Evolutionary conservation across 192 early-diverging fungal genomes (phyloP).

Genomic region (Spinellus fusiger): DNA sequence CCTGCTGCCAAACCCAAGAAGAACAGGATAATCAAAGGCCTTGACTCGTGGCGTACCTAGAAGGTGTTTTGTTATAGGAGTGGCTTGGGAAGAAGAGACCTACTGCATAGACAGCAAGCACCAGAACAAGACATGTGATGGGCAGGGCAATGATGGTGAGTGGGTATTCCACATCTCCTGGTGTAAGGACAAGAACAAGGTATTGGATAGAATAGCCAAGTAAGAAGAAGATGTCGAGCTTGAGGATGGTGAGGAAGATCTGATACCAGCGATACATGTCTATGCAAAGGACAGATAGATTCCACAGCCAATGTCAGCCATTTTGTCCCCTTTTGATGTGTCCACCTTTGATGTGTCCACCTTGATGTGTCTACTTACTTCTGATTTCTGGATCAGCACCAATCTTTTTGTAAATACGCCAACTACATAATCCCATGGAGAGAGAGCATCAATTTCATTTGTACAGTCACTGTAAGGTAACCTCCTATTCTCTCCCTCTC

Average conservation of each 20-base stretch:
- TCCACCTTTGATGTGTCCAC: not conserved
- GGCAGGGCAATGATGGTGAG: conserved; percentile 53
- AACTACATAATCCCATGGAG: conserved; percentile 24
- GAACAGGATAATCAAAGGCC: conserved; percentile 51
- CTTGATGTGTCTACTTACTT: conserved; percentile 32
- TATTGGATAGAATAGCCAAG: conserved; percentile 65
- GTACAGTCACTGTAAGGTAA: too few relatives aligned
- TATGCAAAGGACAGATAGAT: too few relatives aligned
- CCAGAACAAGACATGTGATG: conserved; percentile 49
- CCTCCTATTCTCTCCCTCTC: too few relatives aligned
- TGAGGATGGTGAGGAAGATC: conserved; percentile 73
- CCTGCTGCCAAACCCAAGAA: conserved; percentile 53
- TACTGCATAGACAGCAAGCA: conserved; percentile 62
- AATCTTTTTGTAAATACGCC: conserved; percentile 60
- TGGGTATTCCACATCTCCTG: conserved; percentile 42
- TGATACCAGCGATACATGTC: conserved; percentile 63
- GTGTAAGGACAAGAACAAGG: conserved; percentile 46
- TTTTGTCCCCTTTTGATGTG: too few relatives aligned
- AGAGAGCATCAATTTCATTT: not conserved
- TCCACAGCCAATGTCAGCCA: too few relatives aligned
- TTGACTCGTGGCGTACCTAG: conserved; percentile 59
- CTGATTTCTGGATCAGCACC: conserved; percentile 55
- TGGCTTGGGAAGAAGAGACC: too few relatives aligned
- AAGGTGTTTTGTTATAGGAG: not conserved
- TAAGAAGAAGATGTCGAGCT: conserved; percentile 83